Evolutionary conservation across 768 basidiomycete genomes (phyloP).

Genomic region (Lyophyllum decastes): DNA sequence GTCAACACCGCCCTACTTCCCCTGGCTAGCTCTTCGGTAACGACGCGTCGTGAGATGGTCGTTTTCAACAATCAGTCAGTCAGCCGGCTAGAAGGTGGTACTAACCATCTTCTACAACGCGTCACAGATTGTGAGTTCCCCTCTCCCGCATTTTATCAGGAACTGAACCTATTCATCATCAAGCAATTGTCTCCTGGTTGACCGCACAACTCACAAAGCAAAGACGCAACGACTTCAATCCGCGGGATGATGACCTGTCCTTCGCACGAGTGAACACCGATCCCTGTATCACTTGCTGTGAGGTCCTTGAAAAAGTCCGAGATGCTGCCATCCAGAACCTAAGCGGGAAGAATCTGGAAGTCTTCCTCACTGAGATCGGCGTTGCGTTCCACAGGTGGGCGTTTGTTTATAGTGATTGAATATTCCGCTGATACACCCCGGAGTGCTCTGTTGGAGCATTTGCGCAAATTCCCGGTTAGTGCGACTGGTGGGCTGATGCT

Average conservation of each 20-base stretch:
- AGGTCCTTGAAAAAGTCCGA: constrained; percentile 77
- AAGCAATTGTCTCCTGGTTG: constrained; percentile 78
- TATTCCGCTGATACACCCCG: constrained; percentile 1
- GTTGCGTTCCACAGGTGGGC: constrained; percentile 87
- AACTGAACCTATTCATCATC: not conserved
- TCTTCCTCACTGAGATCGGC: constrained; percentile 92
- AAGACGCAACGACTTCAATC: constrained; percentile 96
- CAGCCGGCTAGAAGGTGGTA: constrained; percentile 79
- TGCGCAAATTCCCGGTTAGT: constrained; percentile 95
- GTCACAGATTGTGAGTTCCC: constrained; percentile 70
- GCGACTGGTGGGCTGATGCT: constrained; percentile 98
- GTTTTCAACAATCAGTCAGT: constrained; percentile 89
- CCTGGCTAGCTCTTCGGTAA: constrained; percentile 81
- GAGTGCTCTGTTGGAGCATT: constrained; percentile 90
- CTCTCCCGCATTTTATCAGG: not conserved
- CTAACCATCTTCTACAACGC: constrained; percentile 79
- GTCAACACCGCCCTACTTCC: constrained; percentile 89
- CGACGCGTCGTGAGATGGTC: constrained; percentile 88
- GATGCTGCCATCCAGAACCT: constrained; percentile 75
- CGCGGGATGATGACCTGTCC: constrained; percentile 91
- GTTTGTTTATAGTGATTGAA: not conserved
- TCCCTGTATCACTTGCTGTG: constrained; percentile 85
- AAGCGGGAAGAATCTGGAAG: constrained; percentile 91
- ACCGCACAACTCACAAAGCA: constrained; percentile 81
- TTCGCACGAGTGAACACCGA: constrained; percentile 96